phyloP scores from a whole-genome alignment of 2,329 filamentous ascomycete species.

The Paracoccidioides brasiliensis region DNA sequence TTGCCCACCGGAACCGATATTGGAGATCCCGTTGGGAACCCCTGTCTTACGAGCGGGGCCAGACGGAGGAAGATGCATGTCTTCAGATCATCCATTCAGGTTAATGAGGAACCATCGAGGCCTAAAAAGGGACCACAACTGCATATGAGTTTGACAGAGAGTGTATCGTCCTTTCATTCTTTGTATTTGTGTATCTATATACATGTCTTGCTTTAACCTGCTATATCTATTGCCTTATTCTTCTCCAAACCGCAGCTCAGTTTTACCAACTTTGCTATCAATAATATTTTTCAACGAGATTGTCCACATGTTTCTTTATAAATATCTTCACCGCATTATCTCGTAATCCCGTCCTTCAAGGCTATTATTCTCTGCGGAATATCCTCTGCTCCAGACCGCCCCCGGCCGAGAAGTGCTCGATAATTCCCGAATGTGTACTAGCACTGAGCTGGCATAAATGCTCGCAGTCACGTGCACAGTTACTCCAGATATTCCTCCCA shows the following conservation, averaged over 20 bases:
- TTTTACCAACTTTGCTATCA: not conserved
- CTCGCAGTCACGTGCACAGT: not conserved
- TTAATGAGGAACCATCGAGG: too few species aligned
- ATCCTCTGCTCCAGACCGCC: too few species aligned
- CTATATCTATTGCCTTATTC: not conserved
- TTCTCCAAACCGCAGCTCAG: not conserved
- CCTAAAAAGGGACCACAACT: not conserved
- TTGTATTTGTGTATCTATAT: slow-evolving; percentile 7
- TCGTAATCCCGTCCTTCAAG: too few species aligned
- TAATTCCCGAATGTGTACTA: not conserved
- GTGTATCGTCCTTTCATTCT: slow-evolving; percentile 5
- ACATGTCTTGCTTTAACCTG: slow-evolving; percentile 14
- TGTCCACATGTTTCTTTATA: not conserved
- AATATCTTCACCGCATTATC: too few species aligned
- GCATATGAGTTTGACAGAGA: not conserved
- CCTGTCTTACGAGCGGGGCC: not conserved
- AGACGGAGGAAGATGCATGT: not conserved
- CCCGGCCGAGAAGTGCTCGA: not conserved
- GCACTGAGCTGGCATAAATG: not conserved
- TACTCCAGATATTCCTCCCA: too few species aligned
- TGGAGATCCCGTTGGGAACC: not conserved
- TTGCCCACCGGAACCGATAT: not conserved
- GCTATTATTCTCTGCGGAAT: too few species aligned
- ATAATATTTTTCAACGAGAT: not conserved
- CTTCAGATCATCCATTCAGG: not conserved